Evolutionary conservation across 495 filamentous ascomycete species (phyloP).

Genomic region (Pseudomonodictys pantanalensis): DNA sequence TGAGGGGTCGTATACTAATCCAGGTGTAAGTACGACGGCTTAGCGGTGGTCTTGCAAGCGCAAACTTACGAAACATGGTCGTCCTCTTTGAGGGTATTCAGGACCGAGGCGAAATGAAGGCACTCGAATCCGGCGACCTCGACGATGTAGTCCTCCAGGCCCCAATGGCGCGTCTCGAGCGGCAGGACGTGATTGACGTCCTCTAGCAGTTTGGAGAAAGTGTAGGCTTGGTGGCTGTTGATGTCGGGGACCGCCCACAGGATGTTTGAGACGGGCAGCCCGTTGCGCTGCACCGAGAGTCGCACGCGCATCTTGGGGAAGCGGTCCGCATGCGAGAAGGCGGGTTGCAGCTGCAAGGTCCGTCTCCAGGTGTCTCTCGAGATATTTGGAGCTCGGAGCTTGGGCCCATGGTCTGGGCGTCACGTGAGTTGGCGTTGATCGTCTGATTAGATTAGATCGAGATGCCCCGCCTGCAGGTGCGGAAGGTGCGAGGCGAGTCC

Average conservation of each 20-base stretch:
- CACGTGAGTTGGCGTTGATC: constrained; percentile 1
- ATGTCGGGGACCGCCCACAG: constrained; percentile 62
- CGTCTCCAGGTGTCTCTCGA: neutral
- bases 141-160: constrained; percentile 88
- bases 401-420: neutral
- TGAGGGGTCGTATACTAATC: constrained; percentile 76
- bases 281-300: constrained; percentile 75
- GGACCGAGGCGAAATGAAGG: constrained; percentile 77
- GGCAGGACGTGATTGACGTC: constrained; percentile 80
- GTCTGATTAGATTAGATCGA: too few species aligned
- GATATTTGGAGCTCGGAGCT: neutral
- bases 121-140: constrained; percentile 83
- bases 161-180: constrained; percentile 80
- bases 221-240: constrained; percentile 44
- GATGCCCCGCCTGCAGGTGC: too few species aligned
- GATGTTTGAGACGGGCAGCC: constrained; percentile 69
- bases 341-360: neutral
- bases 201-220: constrained; percentile 77
- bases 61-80: constrained; percentile 75
- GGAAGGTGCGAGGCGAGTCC: too few species aligned
- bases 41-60: neutral
- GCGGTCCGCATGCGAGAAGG: neutral
- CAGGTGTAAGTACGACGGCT: constrained; percentile 5
- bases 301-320: constrained; percentile 67
- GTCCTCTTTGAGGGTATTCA: constrained; percentile 69